A percentile compares a stretch with the other conserved stretches of the same genome.
These are phyloP conservation scores for Fraxinus excelsior DNA, from an alignment of 257 asterid species.

Conservation along the genomic window DNA sequence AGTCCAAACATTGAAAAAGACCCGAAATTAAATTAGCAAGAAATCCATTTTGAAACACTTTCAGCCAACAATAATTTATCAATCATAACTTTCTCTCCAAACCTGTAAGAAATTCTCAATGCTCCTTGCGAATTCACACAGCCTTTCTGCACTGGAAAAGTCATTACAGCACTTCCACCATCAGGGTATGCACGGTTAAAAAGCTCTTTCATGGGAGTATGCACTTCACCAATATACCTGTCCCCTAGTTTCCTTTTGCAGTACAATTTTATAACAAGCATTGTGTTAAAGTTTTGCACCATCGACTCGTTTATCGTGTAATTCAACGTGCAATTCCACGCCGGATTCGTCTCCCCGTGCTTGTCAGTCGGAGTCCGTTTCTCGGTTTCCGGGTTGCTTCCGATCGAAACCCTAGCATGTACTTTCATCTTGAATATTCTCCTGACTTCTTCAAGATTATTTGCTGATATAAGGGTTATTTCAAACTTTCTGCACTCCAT, in stretches of 20 bases:
- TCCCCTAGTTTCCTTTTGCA: constrained; percentile 70
- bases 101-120: constrained; percentile 55
- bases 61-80: constrained; percentile 58
- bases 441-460: constrained; percentile 54
- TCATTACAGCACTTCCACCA: constrained; percentile 55
- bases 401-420: constrained; percentile 58
- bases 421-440: constrained; percentile 61
- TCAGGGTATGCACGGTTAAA: constrained; percentile 41
- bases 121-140: constrained; percentile 61
- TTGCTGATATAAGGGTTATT: constrained; percentile 61
- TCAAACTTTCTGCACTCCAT: constrained; percentile 48
- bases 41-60: constrained; percentile 39
- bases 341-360: constrained; percentile 66
- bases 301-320: constrained; percentile 52
- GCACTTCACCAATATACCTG: constrained; percentile 67
- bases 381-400: constrained; percentile 28
- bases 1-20: too few species aligned
- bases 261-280: constrained; percentile 64
- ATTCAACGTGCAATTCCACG: constrained; percentile 64
- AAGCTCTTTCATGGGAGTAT: constrained; percentile 59
- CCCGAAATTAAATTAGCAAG: constrained; percentile 13
- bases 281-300: constrained; percentile 43
- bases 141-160: constrained; percentile 55
- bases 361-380: constrained; percentile 57
- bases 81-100: constrained; percentile 56